Base-by-base conservation (phyloP, 805 yeast species). In the Priceomyces fermenticarens region DNA sequence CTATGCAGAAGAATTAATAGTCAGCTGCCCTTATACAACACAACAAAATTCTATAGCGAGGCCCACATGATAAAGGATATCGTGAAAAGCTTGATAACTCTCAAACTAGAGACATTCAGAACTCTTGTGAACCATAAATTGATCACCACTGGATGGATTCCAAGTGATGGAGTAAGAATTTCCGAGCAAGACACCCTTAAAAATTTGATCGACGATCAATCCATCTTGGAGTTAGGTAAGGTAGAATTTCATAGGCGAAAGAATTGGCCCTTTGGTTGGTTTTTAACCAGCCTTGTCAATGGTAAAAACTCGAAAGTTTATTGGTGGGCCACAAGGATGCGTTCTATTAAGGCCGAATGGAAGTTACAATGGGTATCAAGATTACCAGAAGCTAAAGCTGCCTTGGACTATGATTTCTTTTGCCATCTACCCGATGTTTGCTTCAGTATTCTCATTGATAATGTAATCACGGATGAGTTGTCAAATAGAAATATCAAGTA, bases 81-180 rank as follows among this genome's bases (percentile, higher is more conserved):
- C n/a, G 61, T 63, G 14, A 54, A 53, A 23, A 49, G 52, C 32
- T 51, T 83, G 30, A 57, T 75, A 25, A 71, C 65, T 30, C 60
- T 83, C 36, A 67, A 81, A 35, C 57, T 78, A 25, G 73, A 77
- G 28, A 69, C 74, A 3, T 70, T 72, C 40, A 66, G 68, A 41
- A 64, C 69, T 33, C 84, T 81, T 42, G 64, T 82, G 23, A 62
- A 76, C 10, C 72, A 78, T 7, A 70, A 81, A 45, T 72, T 87
- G 40, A 66, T 70, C 29, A 83, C 87, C 0, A 75, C 82, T 0
- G 86, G 83, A 23, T 86, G 93, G 93, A 71, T 78, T 4, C 65
- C 70, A n/a, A 77, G 77, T 47, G 78, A 75, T 31, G 71, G 77
- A 31, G 70, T 85, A 35, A 68, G 62, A 26, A 52, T 85, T 23